Conservation (phyloP, 163 green algal genomes). For the Volvox carteri region DNA sequence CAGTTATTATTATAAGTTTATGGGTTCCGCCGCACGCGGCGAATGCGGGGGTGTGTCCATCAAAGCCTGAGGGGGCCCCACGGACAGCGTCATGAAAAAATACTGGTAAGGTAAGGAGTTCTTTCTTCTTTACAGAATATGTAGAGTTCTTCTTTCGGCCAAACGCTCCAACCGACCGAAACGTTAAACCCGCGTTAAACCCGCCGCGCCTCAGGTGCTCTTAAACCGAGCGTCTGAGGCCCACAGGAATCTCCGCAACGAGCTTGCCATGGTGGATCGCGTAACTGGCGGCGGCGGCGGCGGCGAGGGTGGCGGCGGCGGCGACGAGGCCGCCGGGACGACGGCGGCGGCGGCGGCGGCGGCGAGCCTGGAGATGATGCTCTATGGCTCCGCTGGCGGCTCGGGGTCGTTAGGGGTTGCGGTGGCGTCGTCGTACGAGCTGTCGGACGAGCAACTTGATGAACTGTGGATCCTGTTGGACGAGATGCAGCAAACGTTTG, state of each 20-base stretch:
- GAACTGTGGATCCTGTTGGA: slow-evolving; percentile 33
- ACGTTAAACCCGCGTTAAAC: too few species aligned
- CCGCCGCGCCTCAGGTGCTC: too few species aligned
- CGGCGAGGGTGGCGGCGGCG: not conserved
- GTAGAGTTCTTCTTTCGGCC: too few species aligned
- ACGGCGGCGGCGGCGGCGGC: not conserved
- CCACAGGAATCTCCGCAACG: slow-evolving; percentile 2
- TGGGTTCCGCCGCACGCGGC: too few species aligned
- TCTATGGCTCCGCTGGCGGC: not conserved
- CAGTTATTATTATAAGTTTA: too few species aligned
- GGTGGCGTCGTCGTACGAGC: not conserved
- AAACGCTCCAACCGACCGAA: too few species aligned
- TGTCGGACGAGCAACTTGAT: not conserved
- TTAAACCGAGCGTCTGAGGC: slow-evolving; percentile 20
- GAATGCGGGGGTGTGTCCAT: too few species aligned
- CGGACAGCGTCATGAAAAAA: too few species aligned
- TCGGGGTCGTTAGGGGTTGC: not conserved
- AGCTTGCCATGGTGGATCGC: not conserved
- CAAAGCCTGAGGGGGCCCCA: too few species aligned
- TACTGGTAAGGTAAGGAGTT: too few species aligned
- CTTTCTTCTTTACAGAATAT: too few species aligned
- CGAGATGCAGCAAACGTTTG: slow-evolving; percentile 45
- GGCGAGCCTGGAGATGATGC: not conserved
- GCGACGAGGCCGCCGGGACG: not conserved
- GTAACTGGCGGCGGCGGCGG: not conserved